phyloP scores from a whole-genome alignment of 768 basidiomycete genomes.

The Mycena maculata region DNA sequence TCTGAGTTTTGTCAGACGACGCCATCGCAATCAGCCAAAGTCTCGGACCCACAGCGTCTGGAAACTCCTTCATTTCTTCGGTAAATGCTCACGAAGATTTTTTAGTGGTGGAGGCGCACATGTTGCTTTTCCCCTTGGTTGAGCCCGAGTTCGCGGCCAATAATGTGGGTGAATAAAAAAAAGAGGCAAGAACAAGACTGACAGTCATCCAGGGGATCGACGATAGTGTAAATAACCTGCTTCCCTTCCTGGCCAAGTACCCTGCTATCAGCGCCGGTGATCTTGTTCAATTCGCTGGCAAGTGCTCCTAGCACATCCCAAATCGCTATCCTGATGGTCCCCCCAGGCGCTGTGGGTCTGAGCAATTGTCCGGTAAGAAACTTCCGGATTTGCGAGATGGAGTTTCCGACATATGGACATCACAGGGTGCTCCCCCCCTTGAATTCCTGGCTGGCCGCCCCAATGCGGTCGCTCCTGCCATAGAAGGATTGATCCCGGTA shows the following conservation, averaged over 20 bases:
- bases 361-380: constrained; percentile 46
- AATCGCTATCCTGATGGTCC: neutral
- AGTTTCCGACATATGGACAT: neutral
- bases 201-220: constrained; percentile 18
- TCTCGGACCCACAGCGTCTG: neutral
- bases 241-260: constrained; percentile 10
- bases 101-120: constrained; percentile 9
- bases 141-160: constrained; percentile 9
- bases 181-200: no score
- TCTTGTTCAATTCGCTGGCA: constrained; percentile 27
- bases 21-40: constrained; percentile 9
- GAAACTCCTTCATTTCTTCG: no score
- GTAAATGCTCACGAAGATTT: no score
- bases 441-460: constrained; percentile 46
- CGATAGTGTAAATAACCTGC: constrained; percentile 33
- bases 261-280: constrained; percentile 35
- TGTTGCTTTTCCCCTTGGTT: constrained; percentile 12
- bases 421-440: constrained; percentile 45
- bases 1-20: neutral
- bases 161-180: neutral
- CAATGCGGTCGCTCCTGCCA: constrained; percentile 34
- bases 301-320: neutral
- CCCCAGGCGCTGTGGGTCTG: constrained; percentile 42
- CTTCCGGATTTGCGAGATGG: neutral
- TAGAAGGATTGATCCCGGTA: constrained; percentile 37